phyloP scores from a whole-genome alignment of 768 basidiomycete species.

The Tylopilus rubrobrunneus region DNA sequence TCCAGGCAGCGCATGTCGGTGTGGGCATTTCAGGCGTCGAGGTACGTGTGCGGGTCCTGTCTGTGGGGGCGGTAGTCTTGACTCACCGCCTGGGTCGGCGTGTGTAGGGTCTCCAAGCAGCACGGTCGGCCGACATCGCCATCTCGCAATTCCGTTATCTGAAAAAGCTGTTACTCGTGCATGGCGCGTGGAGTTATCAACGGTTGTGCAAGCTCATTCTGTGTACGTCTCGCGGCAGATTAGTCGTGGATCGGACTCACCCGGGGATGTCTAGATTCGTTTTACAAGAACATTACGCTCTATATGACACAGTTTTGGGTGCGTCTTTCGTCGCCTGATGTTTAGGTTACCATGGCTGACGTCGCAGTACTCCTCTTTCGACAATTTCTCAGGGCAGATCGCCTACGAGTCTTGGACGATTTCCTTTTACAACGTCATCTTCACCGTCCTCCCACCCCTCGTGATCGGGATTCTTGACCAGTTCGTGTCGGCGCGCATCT shows the following conservation, averaged over 20 bases:
- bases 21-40: constrained; percentile 98
- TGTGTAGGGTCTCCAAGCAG: constrained; percentile 89
- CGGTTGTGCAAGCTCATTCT: constrained; percentile 92
- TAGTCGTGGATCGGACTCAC: neutral
- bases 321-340: neutral
- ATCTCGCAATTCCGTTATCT: constrained; percentile 97
- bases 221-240: constrained; percentile 56
- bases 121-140: constrained; percentile 93
- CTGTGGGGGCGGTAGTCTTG: neutral
- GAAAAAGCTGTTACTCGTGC: constrained; percentile 92
- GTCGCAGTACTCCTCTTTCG: constrained; percentile 86
- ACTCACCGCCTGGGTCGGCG: neutral
- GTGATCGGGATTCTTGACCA: constrained; percentile 99
- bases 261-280: constrained; percentile 61
- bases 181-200: constrained; percentile 98
- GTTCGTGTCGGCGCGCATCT: constrained; percentile 93
- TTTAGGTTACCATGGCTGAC: neutral
- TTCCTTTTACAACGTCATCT: constrained; percentile 93
- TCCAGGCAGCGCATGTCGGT: constrained; percentile 96
- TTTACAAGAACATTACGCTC: constrained; percentile 98
- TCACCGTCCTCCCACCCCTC: constrained; percentile 92
- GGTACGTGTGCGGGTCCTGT: constrained; percentile 38
- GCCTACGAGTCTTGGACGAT: constrained; percentile 99
- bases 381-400: constrained; percentile 98
- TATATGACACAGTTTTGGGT: constrained; percentile 99